phyloP scores from a whole-genome alignment of 148 eudicot species.

The Cornus kousa region DNA sequence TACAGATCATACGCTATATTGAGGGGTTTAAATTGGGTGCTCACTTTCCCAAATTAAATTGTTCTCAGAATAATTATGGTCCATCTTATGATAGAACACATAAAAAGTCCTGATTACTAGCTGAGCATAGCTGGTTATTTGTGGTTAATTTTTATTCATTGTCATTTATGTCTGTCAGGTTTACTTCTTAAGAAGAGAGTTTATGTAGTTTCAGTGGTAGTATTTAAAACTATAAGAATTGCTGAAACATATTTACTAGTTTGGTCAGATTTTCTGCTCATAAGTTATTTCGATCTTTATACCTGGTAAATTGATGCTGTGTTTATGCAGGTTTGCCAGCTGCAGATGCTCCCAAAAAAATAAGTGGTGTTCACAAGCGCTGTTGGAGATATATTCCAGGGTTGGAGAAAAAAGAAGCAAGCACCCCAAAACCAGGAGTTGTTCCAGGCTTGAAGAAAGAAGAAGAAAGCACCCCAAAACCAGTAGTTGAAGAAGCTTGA shows the following conservation, averaged over 20 bases:
- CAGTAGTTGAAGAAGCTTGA: conserved; percentile 46
- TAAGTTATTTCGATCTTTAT: neutral
- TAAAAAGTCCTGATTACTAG: neutral
- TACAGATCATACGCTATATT: neutral
- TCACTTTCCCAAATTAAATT: too few species aligned
- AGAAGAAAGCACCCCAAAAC: conserved; percentile 31
- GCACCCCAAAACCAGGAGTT: conserved; percentile 33
- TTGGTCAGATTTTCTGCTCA: neutral
- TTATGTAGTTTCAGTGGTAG: neutral
- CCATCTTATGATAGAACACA: neutral
- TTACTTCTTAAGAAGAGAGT: neutral
- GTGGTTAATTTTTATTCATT: neutral
- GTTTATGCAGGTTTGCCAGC: conserved; percentile 50
- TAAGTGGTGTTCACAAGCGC: conserved; percentile 82
- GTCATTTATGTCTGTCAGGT: neutral
- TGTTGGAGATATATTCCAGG: conserved; percentile 65
- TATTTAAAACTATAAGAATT: neutral
- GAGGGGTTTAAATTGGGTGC: neutral
- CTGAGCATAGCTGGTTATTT: neutral
- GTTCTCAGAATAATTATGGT: neutral
- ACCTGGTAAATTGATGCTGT: neutral
- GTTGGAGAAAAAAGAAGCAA: conserved; percentile 29
- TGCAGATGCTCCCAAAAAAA: conserved; percentile 66
- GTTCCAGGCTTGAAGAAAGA: conserved; percentile 34
- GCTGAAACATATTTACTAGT: neutral